phyloP scores from a whole-genome alignment of 352 stramenopile genomes.

The Globisporangium radiosum region DNA sequence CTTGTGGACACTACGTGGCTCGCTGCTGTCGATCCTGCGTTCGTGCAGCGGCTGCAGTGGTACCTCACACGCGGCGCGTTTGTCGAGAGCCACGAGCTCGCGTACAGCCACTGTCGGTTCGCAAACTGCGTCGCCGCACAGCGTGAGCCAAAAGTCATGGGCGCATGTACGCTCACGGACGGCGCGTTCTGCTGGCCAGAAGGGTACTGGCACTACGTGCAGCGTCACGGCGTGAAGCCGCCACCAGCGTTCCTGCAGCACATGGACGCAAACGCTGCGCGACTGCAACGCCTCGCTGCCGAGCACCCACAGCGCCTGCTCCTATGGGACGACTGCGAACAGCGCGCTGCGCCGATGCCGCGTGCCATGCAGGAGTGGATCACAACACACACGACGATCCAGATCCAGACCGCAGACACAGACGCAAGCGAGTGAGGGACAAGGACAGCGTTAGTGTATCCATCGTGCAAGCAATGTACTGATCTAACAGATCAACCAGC shows the following conservation, averaged over 20 bases:
- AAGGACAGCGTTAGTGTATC: no score
- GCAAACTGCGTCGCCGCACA: constrained; percentile 28
- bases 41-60: constrained; percentile 33
- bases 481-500: no score
- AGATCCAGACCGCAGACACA: background rate
- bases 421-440: no score
- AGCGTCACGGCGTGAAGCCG: constrained; percentile 53
- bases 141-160: constrained; percentile 42
- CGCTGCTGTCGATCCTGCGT: constrained; percentile 11
- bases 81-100: constrained; percentile 74
- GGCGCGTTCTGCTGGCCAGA: constrained; percentile 75
- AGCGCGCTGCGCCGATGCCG: constrained; percentile 35
- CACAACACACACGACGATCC: constrained; percentile 40
- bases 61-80: constrained; percentile 50
- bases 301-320: constrained; percentile 25
- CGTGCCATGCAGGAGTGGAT: constrained; percentile 64
- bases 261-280: constrained; percentile 27
- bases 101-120: constrained; percentile 79
- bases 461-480: no score
- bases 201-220: constrained; percentile 71
- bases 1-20: constrained; percentile 58
- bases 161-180: constrained; percentile 72
- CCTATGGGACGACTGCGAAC: constrained; percentile 45
- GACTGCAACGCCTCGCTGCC: constrained; percentile 8
- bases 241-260: constrained; percentile 55